Conservation (phyloP, 768 basidiomycete species). For the Collybiopsis confluens region DNA sequence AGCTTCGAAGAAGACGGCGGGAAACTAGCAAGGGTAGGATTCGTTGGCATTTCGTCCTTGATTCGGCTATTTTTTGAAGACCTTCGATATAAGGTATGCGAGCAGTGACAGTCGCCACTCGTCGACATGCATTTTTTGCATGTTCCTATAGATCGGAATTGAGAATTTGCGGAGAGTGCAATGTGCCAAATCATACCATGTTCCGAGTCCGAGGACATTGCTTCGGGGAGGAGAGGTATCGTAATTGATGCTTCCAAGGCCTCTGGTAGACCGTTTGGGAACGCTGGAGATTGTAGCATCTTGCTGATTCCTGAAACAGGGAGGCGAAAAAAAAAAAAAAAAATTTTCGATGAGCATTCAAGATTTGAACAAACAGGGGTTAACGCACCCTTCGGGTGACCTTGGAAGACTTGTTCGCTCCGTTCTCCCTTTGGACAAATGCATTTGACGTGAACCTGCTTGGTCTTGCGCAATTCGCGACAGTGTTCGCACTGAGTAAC, state of each 20-base stretch:
- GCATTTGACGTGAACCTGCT: slow-evolving; percentile 84
- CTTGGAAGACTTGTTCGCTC: slow-evolving; percentile 34
- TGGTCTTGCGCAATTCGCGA: slow-evolving; percentile 78
- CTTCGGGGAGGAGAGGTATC: slow-evolving; percentile 39
- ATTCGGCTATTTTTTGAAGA: slow-evolving; percentile 29
- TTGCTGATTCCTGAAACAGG: slow-evolving; percentile 45
- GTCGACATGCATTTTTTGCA: slow-evolving; percentile 49
- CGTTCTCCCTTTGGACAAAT: slow-evolving; percentile 67
- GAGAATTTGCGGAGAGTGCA: slow-evolving; percentile 28
- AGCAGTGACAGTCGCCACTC: slow-evolving; percentile 54
- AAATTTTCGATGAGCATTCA: slow-evolving; percentile 42
- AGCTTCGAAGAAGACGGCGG: slow-evolving; percentile 9
- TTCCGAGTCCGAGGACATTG: slow-evolving; percentile 55
- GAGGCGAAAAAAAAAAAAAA: slow-evolving; percentile 13
- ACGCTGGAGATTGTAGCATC: slow-evolving; percentile 67
- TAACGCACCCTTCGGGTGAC: slow-evolving; percentile 62
- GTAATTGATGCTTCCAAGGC: slow-evolving; percentile 63
- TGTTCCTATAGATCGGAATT: slow-evolving; percentile 30
- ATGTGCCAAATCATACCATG: slow-evolving; percentile 43
- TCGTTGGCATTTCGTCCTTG: slow-evolving; percentile 13
- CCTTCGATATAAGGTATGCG: slow-evolving; percentile 37
- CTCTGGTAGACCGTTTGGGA: slow-evolving; percentile 72
- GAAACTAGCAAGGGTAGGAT: slow-evolving; percentile 6
- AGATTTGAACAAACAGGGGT: slow-evolving; percentile 13
- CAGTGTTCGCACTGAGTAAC: slow-evolving; percentile 90